These are phyloP conservation scores for Sanghuangporus weigelae DNA, from an alignment of 1,284 basidiomycete species.

Conservation along the genomic window DNA sequence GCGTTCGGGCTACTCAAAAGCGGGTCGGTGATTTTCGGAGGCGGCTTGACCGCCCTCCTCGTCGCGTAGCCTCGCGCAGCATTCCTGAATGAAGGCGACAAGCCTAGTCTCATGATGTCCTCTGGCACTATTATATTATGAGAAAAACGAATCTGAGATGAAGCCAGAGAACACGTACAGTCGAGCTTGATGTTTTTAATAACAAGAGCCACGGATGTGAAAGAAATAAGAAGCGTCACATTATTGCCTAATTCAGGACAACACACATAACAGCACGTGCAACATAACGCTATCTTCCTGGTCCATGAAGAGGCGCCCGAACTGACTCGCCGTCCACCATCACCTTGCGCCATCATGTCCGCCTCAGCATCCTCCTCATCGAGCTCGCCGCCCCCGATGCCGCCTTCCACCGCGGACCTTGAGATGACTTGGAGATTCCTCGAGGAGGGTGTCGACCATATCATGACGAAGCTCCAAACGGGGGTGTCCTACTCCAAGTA, in stretches of 20 bases:
- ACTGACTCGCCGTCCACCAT: conserved; percentile 6
- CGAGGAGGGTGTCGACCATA: conserved; percentile 86
- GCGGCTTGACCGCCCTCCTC: conserved; percentile 46
- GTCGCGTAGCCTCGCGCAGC: conserved; percentile 34
- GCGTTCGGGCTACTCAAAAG: conserved; percentile 53
- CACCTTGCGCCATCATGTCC: conserved; percentile 22
- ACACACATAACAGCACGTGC: neutral
- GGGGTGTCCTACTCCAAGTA: conserved; percentile 92
- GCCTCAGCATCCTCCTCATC: conserved; percentile 26
- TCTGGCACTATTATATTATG: neutral
- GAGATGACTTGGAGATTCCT: conserved; percentile 88
- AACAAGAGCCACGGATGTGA: neutral
- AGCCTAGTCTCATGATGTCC: neutral
- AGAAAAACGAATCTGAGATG: neutral
- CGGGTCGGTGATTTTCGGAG: conserved; percentile 60
- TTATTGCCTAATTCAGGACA: neutral
- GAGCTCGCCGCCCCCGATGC: conserved; percentile 38
- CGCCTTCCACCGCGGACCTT: conserved; percentile 63
- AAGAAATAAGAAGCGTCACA: neutral
- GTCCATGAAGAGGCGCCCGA: neutral
- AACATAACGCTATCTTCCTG: neutral
- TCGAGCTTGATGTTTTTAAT: neutral
- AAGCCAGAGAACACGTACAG: neutral
- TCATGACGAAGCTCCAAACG: conserved; percentile 84
- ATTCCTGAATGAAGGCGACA: neutral